These are phyloP conservation scores for Pleurotus giganteus DNA, from an alignment of 768 basidiomycete species.

Conservation along the genomic window DNA sequence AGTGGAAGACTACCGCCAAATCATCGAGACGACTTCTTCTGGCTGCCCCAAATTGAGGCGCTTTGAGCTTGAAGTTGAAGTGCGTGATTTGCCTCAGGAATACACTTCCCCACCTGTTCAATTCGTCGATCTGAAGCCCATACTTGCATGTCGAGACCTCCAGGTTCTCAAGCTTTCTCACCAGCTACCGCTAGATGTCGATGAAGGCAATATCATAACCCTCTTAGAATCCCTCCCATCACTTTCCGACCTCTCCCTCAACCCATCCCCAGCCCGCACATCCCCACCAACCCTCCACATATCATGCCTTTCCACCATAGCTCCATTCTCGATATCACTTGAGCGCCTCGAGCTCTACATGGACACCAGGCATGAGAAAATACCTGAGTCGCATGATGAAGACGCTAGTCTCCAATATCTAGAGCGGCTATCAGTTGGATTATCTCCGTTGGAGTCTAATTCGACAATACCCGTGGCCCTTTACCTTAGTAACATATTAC, in stretches of 20 bases:
- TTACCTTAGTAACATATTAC: neutral
- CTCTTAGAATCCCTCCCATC: neutral
- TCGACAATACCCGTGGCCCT: neutral
- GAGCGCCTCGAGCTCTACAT: neutral
- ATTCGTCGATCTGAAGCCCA: neutral
- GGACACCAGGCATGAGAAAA: neutral
- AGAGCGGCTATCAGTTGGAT: neutral
- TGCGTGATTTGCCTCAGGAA: no score
- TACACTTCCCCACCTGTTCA: neutral
- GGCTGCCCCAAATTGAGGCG: no score
- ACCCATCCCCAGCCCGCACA: neutral
- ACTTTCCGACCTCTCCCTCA: neutral
- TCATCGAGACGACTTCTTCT: no score
- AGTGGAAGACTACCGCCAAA: no score
- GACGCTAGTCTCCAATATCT: neutral
- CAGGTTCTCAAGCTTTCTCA: neutral
- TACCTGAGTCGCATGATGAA: neutral
- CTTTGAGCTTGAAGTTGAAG: no score
- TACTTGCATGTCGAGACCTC: neutral
- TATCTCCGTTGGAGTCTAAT: neutral
- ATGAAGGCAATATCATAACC: neutral
- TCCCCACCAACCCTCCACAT: neutral
- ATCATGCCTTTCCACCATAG: neutral
- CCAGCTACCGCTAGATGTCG: neutral
- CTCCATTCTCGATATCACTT: neutral